Conservation (phyloP, 192 early-diverging fungal species). For the Chytriomyces hyalinus region DNA sequence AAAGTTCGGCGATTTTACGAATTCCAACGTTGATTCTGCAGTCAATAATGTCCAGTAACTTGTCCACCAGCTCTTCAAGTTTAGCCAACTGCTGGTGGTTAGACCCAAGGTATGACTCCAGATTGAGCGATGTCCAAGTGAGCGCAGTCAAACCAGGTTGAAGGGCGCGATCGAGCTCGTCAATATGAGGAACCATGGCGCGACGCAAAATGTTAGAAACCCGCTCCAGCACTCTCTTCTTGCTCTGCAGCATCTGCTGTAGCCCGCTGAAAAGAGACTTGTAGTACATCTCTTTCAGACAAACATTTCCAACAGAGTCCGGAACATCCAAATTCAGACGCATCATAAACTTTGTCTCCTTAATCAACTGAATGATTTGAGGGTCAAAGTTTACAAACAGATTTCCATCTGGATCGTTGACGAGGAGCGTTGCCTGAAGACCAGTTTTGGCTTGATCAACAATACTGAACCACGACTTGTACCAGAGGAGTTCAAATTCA, state of each 20-base stretch:
- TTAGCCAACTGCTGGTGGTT: constrained; percentile 60
- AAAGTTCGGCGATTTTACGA: constrained; percentile 61
- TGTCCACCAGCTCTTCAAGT: constrained; percentile 65
- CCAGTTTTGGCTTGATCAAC: constrained; percentile 69
- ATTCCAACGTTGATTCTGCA: constrained; percentile 62
- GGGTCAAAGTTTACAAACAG: constrained; percentile 69
- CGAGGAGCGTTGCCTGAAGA: constrained; percentile 66
- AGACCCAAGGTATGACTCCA: constrained; percentile 55
- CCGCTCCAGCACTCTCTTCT: constrained; percentile 54
- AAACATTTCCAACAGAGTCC: constrained; percentile 58
- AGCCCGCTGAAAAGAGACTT: constrained; percentile 56
- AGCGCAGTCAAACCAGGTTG: constrained; percentile 66
- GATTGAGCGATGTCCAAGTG: constrained; percentile 68
- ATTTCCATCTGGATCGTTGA: constrained; percentile 58
- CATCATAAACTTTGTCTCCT: constrained; percentile 65
- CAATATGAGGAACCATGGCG: constrained; percentile 66
- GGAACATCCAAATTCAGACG: constrained; percentile 60
- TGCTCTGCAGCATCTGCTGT: constrained; percentile 53
- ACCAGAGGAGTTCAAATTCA: constrained; percentile 68
- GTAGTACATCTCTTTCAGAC: constrained; percentile 68
- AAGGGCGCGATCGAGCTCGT: constrained; percentile 61
- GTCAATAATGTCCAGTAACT: constrained; percentile 62
- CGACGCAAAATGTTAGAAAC: constrained; percentile 56
- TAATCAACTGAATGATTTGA: constrained; percentile 65
- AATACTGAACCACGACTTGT: constrained; percentile 61